Evolutionary conservation across 495 filamentous ascomycete species (phyloP), one percentile per base, ranked within the genome.

Genomic region (Penicillium paxilli): DNA sequence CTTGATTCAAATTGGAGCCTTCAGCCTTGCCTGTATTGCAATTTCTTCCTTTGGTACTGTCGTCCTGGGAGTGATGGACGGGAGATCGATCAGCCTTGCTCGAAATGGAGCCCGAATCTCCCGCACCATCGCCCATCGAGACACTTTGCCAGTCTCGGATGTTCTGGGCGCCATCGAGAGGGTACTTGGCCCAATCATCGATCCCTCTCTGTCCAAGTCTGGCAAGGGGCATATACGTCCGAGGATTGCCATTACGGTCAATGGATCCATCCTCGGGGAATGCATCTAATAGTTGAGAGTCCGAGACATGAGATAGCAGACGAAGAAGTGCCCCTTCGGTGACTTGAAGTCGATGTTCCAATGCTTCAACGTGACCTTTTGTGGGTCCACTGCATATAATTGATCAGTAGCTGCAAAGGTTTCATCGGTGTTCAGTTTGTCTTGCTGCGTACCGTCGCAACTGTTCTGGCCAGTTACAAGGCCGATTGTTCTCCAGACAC

Each of bases 381-480:
- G 69, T 62, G 25, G 73, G 73, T 1, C 73, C 71, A 22, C 73
- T 73, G 28, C 2, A 40, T 20, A 21, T 3, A 22, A 22, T 5
- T 4, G 12, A 42, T 42, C 8, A 42, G 40, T 42, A 1, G n/a
- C 11, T 23, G 40, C 8, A 20, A 2, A 3, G 12, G 8, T 2
- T 22, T 8, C 19, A 10, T 23, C 21, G 5, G 40, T 3, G 2
- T 42, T 23, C 40, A 8, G 14, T 24, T 14, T 10, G n/a, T 5
- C n/a, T 6, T 16, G n/a, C 25, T 16, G 49, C 61, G 1, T 62
- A 73, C 72, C 72, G 62, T 51, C 69, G 68, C 3, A 71, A 52
- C 22, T 76, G 71, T 26, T 74, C 71, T 10, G 72, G 71, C 72
- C 72, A 76, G 28, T 68, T 52, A 49, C 72, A 76, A 4, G 51